Percentiles rank a stretch among this genome's conserved stretches.
These are phyloP conservation scores for Cicer chorassanicum DNA, from an alignment of 306 rosid genomes.

Conservation along the genomic window DNA sequence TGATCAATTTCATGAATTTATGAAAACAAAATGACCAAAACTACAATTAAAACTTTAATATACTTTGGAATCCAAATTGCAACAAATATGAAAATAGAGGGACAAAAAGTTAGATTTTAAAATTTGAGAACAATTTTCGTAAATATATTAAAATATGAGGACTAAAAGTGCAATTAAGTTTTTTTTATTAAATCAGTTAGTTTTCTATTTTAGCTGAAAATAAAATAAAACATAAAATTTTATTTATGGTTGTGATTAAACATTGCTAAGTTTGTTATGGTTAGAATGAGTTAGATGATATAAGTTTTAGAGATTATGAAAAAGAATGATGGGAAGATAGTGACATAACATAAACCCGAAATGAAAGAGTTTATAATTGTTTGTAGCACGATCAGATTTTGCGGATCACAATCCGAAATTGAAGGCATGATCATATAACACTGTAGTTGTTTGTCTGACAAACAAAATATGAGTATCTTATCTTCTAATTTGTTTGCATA, in stretches of 20 bases:
- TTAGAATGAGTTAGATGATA: background rate
- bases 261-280: background rate
- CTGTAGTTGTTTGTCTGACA: conserved; percentile 25
- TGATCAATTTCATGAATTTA: no score
- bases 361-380: conserved; percentile 1
- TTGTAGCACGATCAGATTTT: background rate
- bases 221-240: background rate
- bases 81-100: no score
- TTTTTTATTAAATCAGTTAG: background rate
- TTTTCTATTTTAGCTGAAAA: conserved; percentile 32
- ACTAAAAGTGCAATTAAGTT: no score
- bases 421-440: conserved; percentile 27
- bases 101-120: no score
- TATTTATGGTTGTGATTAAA: conserved; percentile 10
- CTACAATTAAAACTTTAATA: no score
- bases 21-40: no score
- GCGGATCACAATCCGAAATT: conserved; percentile 38
- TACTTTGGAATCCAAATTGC: no score
- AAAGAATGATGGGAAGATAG: background rate
- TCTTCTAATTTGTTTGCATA: no score
- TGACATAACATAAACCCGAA: conserved; percentile 2
- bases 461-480: background rate
- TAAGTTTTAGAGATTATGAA: no score
- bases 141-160: no score
- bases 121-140: no score